These are phyloP conservation scores for Mucor ambiguus DNA, from an alignment of 371 early-diverging fungal species.

Conservation along the genomic window DNA sequence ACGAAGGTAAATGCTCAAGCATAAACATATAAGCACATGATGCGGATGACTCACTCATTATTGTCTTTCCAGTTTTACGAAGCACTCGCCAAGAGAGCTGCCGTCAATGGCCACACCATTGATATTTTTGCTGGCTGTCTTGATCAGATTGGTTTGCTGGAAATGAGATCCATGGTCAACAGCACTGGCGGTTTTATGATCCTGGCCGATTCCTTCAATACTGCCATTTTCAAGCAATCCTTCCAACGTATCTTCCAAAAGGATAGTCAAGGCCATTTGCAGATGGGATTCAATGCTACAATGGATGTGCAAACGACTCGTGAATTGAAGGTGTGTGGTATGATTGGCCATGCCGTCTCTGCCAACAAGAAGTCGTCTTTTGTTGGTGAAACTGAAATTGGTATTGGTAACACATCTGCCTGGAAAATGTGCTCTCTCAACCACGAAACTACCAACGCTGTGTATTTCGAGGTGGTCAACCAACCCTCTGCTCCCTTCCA, in stretches of 20 bases:
- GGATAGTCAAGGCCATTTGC: slow-evolving; percentile 86
- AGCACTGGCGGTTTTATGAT: slow-evolving; percentile 96
- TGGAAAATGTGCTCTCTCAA: slow-evolving; percentile 95
- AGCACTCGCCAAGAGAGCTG: slow-evolving; percentile 84
- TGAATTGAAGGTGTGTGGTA: slow-evolving; percentile 94
- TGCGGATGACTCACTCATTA: too few species aligned
- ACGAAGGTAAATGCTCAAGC: slow-evolving; percentile 56
- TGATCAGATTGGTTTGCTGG: slow-evolving; percentile 79
- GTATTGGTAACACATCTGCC: slow-evolving; percentile 92
- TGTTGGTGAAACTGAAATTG: slow-evolving; percentile 98
- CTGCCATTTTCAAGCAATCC: slow-evolving; percentile 95
- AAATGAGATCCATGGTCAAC: slow-evolving; percentile 96
- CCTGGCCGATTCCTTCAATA: slow-evolving; percentile 96
- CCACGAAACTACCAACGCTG: slow-evolving; percentile 82
- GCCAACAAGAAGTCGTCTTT: slow-evolving; percentile 86
- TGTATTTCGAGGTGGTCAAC: slow-evolving; percentile 96
- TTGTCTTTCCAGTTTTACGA: slow-evolving; percentile 82
- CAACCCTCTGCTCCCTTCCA: slow-evolving; percentile 82
- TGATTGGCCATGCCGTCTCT: slow-evolving; percentile 95
- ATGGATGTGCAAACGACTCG: slow-evolving; percentile 94
- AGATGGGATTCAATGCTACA: slow-evolving; percentile 99
- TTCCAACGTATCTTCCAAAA: slow-evolving; percentile 93
- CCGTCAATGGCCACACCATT: slow-evolving; percentile 59
- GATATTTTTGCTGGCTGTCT: slow-evolving; percentile 59
- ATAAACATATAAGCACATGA: too few species aligned